Percentiles rank a stretch among this genome's conserved stretches.
phyloP scores from a whole-genome alignment of 805 yeast genomes.

The Candida alai region DNA sequence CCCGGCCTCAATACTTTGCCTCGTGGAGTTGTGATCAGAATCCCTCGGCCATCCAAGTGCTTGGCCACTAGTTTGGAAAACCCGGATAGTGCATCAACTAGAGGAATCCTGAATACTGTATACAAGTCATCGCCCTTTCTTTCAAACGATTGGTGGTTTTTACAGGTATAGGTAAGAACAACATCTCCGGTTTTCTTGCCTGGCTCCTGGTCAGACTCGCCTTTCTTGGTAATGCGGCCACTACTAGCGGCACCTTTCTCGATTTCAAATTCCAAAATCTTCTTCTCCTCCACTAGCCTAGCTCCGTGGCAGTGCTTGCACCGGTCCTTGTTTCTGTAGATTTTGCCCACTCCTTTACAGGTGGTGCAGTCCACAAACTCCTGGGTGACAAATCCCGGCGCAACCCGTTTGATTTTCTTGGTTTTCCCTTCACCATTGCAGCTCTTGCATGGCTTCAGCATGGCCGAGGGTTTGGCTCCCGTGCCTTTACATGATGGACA shows the following conservation, averaged over 20 bases:
- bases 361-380: conserved; percentile 56
- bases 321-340: conserved; percentile 57
- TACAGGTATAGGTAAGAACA: conserved; percentile 53
- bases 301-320: conserved; percentile 77
- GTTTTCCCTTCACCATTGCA: conserved; percentile 74
- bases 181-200: conserved; percentile 79
- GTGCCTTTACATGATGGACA: conserved; percentile 74
- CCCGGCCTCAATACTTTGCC: conserved; percentile 84
- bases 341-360: conserved; percentile 71
- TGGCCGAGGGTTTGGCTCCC: conserved; percentile 66
- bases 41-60: conserved; percentile 77
- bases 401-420: conserved; percentile 58
- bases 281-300: conserved; percentile 58
- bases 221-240: conserved; percentile 57
- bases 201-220: conserved; percentile 75
- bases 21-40: conserved; percentile 59
- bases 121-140: conserved; percentile 64
- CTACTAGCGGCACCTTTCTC: conserved; percentile 65
- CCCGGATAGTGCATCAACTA: conserved; percentile 85
- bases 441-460: conserved; percentile 49
- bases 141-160: conserved; percentile 45
- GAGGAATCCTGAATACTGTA: conserved; percentile 54
- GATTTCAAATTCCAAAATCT: conserved; percentile 72
- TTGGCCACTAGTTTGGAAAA: conserved; percentile 60
- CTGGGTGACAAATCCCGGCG: conserved; percentile 71